Base-by-base conservation (phyloP, 2,329 filamentous ascomycete species). In the Neodidymelliopsis sp. region DNA sequence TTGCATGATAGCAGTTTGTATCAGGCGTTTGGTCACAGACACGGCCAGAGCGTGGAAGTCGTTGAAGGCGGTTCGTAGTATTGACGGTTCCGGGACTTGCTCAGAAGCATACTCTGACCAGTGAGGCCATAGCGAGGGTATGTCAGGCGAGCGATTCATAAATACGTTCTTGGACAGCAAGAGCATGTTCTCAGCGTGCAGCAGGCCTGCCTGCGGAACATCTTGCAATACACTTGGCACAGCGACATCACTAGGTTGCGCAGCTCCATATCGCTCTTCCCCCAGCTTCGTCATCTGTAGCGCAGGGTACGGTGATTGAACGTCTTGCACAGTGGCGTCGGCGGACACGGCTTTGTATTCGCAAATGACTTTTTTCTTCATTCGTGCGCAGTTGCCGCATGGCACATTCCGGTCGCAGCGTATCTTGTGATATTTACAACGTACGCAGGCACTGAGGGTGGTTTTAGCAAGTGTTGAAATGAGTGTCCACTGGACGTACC, bases 31-130 rank as follows among this genome's bases (percentile, higher is more conserved):
- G 0, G 89, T 92, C 11, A 94, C 58, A 42, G 82, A 88, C 1
- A 88, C 69, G 0, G 82, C 77, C 2, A 96, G 71, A 7, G 82
- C 82, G 62, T 91, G 81, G 33, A 96, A 87, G 59, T 94, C 90
- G 4, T 83, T 80, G n/a, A 95, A 80, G 0, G 89, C 85, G 2
- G 89, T 91, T 6, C 85, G 82, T 58, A 88, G 85, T 16, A 96
- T 83, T 0, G 87, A 84, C 0, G 91, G 91, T 3, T 77, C 77
- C 46, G 42, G 38, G 6, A 60, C 54, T 15, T 62, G 44, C 7
- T 66, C 65, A 1, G 62, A 62, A 4, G 43, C 54, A 16, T 63
- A 62, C 24, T 60, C 56, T 7, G 58, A 59, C 75, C 77, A 62
- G 31, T 72, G 65, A 10, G 58, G 58, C 58, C 60, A 67, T 4